phyloP scores from a whole-genome alignment of 176 grass and related monocot species.

The Carex parvula region DNA sequence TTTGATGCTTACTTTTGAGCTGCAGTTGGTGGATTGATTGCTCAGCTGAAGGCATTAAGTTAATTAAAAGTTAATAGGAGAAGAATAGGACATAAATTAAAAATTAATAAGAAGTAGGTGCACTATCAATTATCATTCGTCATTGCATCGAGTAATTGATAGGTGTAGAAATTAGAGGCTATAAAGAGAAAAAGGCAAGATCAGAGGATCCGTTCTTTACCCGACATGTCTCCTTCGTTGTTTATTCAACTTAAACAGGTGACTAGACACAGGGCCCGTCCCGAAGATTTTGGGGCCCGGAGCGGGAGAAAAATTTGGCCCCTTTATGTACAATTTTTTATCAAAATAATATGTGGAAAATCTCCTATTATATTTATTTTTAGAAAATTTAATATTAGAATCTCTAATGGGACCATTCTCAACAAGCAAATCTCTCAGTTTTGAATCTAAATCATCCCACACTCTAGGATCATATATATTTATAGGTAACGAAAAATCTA shows the following conservation, averaged over 20 bases:
- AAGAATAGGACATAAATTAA: too few species aligned
- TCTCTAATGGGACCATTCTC: too few species aligned
- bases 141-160: not conserved
- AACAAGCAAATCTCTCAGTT: too few species aligned
- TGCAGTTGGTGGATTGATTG: slow-evolving; percentile 11
- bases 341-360: too few species aligned
- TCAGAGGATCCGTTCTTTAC: not conserved
- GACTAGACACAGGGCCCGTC: not conserved
- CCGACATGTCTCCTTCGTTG: not conserved
- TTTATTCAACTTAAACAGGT: not conserved
- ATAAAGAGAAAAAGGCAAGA: not conserved
- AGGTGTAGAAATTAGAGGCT: not conserved
- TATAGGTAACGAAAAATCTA: too few species aligned
- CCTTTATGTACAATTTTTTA: too few species aligned
- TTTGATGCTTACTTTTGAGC: slow-evolving; percentile 18
- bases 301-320: too few species aligned
- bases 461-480: too few species aligned
- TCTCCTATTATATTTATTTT: too few species aligned
- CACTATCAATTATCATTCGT: not conserved
- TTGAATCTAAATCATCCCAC: too few species aligned
- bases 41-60: slow-evolving; percentile 12
- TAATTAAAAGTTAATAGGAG: not conserved
- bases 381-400: too few species aligned
- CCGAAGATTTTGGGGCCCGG: too few species aligned
- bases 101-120: not conserved